A percentile compares a stretch with the other conserved stretches of the same genome.
Conservation (phyloP, 345 rosid species). For the Triadica sebifera region DNA sequence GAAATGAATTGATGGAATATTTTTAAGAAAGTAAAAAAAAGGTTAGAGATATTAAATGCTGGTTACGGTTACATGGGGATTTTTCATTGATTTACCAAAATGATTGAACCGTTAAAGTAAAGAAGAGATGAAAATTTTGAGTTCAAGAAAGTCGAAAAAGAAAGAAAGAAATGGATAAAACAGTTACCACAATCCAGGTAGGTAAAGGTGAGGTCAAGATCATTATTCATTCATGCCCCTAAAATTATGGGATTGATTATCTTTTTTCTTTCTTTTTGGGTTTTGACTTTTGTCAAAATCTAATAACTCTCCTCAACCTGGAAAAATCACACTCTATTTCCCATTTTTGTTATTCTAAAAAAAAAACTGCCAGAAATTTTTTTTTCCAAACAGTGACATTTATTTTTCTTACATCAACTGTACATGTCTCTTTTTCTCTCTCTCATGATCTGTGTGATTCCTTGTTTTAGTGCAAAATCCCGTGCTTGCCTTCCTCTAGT, state of each 20-base stretch:
- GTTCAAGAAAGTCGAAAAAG: not conserved
- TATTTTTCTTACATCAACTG: not conserved
- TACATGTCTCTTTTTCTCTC: not conserved
- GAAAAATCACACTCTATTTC: no score
- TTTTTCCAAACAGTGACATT: not conserved
- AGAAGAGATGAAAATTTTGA: not conserved
- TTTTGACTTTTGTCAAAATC: not conserved
- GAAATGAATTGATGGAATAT: no score
- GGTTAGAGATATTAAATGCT: not conserved
- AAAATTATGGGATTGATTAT: not conserved
- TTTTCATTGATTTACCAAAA: not conserved
- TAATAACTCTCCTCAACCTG: not conserved
- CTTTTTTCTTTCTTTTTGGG: not conserved
- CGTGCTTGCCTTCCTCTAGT: constrained; percentile 9
- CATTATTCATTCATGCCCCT: not conserved
- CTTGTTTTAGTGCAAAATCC: not conserved
- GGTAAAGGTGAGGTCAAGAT: not conserved
- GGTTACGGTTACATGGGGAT: no score
- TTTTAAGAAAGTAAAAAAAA: not conserved
- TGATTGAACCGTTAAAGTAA: constrained; percentile 10
- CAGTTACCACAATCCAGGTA: constrained; percentile 11
- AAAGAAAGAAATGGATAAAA: not conserved
- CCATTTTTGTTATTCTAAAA: no score
- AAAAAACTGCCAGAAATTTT: no score
- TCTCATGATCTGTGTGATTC: not conserved